A percentile compares a stretch with the other conserved stretches of the same genome.
Conservation (phyloP, 352 stramenopile genomes). For the Globisporangium acanthophoron region DNA sequence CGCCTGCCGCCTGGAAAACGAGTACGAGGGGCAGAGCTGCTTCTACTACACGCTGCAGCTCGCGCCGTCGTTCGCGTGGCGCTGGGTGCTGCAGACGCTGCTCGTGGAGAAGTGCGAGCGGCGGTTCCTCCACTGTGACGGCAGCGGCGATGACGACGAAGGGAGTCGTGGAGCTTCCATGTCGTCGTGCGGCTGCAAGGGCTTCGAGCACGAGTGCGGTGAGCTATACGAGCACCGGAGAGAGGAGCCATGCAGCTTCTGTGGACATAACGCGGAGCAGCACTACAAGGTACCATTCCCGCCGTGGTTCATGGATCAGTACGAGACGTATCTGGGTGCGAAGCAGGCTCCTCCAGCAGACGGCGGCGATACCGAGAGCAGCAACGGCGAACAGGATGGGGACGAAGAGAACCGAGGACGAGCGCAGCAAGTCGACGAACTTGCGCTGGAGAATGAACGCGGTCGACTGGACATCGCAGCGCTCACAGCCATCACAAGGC, state of each 20-base stretch:
- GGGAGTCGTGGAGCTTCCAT: background rate
- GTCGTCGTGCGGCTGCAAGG: conserved; percentile 45
- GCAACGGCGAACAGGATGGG: no score
- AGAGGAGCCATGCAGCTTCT: conserved; percentile 34
- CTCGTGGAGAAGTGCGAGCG: conserved; percentile 23
- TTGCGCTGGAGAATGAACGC: conserved; percentile 12
- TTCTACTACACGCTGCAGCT: conserved; percentile 65
- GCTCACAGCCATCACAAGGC: conserved; percentile 9
- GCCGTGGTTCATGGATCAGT: conserved; percentile 67
- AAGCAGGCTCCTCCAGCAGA: background rate
- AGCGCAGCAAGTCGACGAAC: conserved; percentile 1
- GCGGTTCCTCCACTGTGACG: conserved; percentile 52
- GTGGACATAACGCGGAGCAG: conserved; percentile 20
- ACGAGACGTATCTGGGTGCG: conserved; percentile 42
- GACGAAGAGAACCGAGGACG: no score
- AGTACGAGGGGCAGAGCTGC: conserved; percentile 58
- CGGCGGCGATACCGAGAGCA: background rate
- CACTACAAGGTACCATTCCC: conserved; percentile 44
- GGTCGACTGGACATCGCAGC: conserved; percentile 10
- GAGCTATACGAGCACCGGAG: background rate
- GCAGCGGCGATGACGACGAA: conserved; percentile 8
- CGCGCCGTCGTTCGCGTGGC: conserved; percentile 39
- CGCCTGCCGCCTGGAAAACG: conserved; percentile 37
- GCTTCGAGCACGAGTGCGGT: conserved; percentile 29
- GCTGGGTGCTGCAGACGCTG: conserved; percentile 29